Percentiles rank a stretch among this genome's conserved stretches.
Evolutionary conservation across 2,329 filamentous ascomycete genomes (phyloP).

Genomic region (Hymenoscyphus scutula): DNA sequence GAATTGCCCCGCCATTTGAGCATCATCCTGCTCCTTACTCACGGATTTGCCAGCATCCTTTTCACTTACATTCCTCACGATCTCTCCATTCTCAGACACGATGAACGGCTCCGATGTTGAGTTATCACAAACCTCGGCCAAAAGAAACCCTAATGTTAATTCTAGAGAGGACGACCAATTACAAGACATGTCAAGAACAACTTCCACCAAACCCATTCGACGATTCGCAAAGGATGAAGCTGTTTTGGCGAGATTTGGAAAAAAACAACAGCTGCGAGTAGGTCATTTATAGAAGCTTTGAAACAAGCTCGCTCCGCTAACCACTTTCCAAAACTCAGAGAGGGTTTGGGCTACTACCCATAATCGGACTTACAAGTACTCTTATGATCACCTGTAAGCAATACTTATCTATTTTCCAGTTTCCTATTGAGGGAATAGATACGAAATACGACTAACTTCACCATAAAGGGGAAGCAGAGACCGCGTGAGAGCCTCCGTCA

Average conservation of each 20-base stretch:
- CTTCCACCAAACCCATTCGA: not conserved
- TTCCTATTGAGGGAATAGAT: not conserved
- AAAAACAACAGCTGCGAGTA: constrained; percentile 12
- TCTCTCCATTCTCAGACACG: not conserved
- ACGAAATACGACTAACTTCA: not conserved
- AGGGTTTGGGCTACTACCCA: constrained; percentile 4
- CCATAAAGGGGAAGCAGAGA: not conserved
- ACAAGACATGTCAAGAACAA: not conserved
- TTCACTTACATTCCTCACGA: not conserved
- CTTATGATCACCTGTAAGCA: not conserved
- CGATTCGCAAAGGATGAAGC: constrained; percentile 12
- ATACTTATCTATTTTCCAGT: not conserved
- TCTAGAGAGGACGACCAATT: constrained; percentile 1
- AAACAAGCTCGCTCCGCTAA: not conserved
- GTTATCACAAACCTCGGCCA: not conserved
- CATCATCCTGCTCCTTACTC: not conserved
- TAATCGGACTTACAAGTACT: constrained; percentile 1
- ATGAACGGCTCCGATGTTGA: not conserved
- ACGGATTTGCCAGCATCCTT: not conserved
- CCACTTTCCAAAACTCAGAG: not conserved
- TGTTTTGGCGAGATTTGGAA: constrained; percentile 13
- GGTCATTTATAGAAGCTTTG: too few relatives aligned
- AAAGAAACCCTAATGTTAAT: not conserved
- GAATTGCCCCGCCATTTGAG: not conserved
- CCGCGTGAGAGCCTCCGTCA: not conserved